Conservation (phyloP, 805 yeast species). For the Sugiyamaella smithiae region DNA sequence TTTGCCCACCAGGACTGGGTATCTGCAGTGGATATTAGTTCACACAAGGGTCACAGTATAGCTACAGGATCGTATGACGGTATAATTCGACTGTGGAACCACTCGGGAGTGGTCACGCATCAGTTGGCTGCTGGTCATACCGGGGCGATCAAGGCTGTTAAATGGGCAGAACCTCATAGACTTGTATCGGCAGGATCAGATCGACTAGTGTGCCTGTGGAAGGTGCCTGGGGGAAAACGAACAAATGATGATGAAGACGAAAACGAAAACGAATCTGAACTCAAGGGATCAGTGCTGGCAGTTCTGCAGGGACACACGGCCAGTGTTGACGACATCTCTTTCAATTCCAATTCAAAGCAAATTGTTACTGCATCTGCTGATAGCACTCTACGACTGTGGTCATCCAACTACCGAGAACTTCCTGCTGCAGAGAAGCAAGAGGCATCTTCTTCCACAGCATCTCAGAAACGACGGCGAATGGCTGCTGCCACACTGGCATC, state of each 20-base stretch:
- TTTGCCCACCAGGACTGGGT: slow-evolving; percentile 96
- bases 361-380: slow-evolving; percentile 87
- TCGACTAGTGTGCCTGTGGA: slow-evolving; percentile 86
- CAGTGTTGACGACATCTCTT: slow-evolving; percentile 74
- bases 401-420: slow-evolving; percentile 82
- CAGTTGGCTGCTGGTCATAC: slow-evolving; percentile 79
- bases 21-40: slow-evolving; percentile 60
- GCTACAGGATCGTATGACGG: slow-evolving; percentile 94
- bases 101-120: slow-evolving; percentile 73
- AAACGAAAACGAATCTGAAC: slow-evolving; percentile 41
- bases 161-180: slow-evolving; percentile 72
- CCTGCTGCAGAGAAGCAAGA: slow-evolving; percentile 49
- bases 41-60: slow-evolving; percentile 49
- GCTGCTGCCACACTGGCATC: slow-evolving; percentile 68
- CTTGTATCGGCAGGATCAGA: slow-evolving; percentile 87
- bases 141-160: slow-evolving; percentile 79
- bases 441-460: slow-evolving; percentile 57
- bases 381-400: slow-evolving; percentile 80
- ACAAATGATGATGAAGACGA: slow-evolving; percentile 39
- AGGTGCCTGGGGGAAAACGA: slow-evolving; percentile 44
- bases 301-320: slow-evolving; percentile 88
- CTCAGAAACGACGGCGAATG: slow-evolving; percentile 83
- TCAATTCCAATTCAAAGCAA: slow-evolving; percentile 50
- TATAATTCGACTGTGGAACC: slow-evolving; percentile 82
- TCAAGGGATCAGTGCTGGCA: slow-evolving; percentile 61